phyloP scores from a whole-genome alignment of 208 protist genomes.

The Trypanosomatidae sp. region DNA sequence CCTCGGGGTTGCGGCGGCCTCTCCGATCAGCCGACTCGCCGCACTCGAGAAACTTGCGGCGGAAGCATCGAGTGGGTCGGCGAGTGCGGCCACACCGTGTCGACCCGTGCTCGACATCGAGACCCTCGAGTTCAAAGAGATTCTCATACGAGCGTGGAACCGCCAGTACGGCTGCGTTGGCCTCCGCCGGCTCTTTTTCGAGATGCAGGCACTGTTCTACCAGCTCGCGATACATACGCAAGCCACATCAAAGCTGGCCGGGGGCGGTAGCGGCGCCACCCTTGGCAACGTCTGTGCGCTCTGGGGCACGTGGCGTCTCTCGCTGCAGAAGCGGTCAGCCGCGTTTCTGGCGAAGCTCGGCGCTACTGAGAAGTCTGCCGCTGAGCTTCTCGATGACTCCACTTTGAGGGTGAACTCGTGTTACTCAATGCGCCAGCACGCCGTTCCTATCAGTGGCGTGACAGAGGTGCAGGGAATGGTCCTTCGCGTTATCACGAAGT shows the following conservation, averaged over 20 bases:
- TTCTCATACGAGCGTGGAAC: slow-evolving; percentile 46
- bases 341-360: slow-evolving; percentile 11
- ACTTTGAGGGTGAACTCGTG: slow-evolving; percentile 2
- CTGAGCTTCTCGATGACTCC: not conserved
- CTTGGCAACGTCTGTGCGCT: slow-evolving; percentile 7
- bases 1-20: slow-evolving; percentile 16
- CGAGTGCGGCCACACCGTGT: not conserved
- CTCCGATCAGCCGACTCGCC: slow-evolving; percentile 26
- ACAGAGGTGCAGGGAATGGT: slow-evolving; percentile 38
- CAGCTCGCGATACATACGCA: slow-evolving; percentile 1
- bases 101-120: slow-evolving; percentile 20
- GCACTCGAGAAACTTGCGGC: slow-evolving; percentile 20
- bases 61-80: not conserved
- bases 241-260: not conserved
- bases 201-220: slow-evolving; percentile 56
- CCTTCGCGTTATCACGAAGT: slow-evolving; percentile 45
- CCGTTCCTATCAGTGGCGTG: not conserved
- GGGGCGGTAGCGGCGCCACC: not conserved
- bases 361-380: not conserved
- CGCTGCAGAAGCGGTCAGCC: not conserved
- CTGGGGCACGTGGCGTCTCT: slow-evolving; percentile 6
- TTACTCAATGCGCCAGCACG: slow-evolving; percentile 7
- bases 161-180: slow-evolving; percentile 43
- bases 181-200: slow-evolving; percentile 52
- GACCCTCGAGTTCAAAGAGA: slow-evolving; percentile 23